phyloP scores from a whole-genome alignment of 805 yeast genomes.

The Starmera dryadoides region DNA sequence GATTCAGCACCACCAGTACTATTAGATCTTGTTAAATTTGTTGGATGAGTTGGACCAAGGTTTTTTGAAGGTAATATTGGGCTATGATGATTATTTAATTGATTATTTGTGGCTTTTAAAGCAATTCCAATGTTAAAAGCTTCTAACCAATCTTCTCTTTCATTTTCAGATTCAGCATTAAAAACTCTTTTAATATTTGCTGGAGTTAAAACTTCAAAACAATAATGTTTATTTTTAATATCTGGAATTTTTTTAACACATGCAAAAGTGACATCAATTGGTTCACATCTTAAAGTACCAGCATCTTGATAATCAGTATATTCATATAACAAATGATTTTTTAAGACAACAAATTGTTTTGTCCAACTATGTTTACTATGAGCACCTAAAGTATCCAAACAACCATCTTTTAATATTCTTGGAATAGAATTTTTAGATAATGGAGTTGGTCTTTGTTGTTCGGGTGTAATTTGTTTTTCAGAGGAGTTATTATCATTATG shows the following conservation, averaged over 20 bases:
- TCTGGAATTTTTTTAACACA: slow-evolving; percentile 39
- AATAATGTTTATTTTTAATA: slow-evolving; percentile 28
- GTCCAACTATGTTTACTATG: slow-evolving; percentile 74
- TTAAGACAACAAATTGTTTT: slow-evolving; percentile 77
- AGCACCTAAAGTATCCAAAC: slow-evolving; percentile 51
- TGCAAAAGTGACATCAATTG: slow-evolving; percentile 66
- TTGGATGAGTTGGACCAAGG: no score
- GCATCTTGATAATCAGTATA: slow-evolving; percentile 79
- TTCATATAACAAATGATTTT: slow-evolving; percentile 61
- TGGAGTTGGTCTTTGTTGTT: slow-evolving; percentile 1
- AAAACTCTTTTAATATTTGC: slow-evolving; percentile 57
- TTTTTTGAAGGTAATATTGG: no score
- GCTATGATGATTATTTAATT: background rate
- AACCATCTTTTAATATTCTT: slow-evolving; percentile 28
- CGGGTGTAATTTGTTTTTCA: background rate
- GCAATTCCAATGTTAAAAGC: slow-evolving; percentile 48
- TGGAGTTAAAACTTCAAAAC: slow-evolving; percentile 75
- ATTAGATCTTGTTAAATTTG: no score
- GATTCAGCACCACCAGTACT: no score
- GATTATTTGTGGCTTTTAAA: slow-evolving; percentile 18
- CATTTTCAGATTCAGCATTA: slow-evolving; percentile 67
- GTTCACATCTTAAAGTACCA: slow-evolving; percentile 49
- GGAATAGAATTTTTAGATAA: slow-evolving; percentile 1
- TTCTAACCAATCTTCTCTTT: slow-evolving; percentile 61
- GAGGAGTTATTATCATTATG: background rate